These are phyloP conservation scores for Cryptosporidium sp. DNA, from an alignment of 169 alveolate species.

Conservation along the genomic window DNA sequence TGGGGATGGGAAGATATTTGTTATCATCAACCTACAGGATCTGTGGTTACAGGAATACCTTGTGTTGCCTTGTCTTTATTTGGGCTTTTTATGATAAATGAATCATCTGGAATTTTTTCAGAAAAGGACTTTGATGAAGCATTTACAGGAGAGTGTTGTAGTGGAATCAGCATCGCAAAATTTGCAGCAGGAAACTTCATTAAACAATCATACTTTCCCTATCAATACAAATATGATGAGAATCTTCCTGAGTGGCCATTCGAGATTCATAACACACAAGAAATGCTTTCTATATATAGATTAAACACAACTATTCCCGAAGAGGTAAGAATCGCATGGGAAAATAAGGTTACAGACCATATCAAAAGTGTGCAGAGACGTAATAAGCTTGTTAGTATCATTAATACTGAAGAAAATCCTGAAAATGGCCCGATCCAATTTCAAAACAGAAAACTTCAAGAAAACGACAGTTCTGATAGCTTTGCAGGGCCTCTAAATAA, in stretches of 20 bases:
- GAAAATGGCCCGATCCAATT: background rate
- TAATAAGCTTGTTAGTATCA: background rate
- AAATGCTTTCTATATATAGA: constrained; percentile 60
- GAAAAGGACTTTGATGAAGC: constrained; percentile 65
- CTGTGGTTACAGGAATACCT: constrained; percentile 49
- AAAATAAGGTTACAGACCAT: constrained; percentile 50
- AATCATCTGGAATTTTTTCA: constrained; percentile 42
- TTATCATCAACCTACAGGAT: constrained; percentile 66
- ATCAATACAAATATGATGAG: constrained; percentile 51
- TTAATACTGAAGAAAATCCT: background rate
- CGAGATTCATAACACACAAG: constrained; percentile 47
- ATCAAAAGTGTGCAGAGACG: constrained; percentile 43
- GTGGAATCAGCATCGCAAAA: constrained; percentile 49
- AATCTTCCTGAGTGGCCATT: constrained; percentile 63
- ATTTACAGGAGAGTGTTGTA: constrained; percentile 64
- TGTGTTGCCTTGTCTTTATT: constrained; percentile 54
- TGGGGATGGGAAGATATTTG: constrained; percentile 75
- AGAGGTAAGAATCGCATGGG: constrained; percentile 71
- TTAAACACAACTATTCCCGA: constrained; percentile 53
- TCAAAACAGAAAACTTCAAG: background rate
- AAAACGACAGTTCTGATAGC: background rate
- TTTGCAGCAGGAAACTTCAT: constrained; percentile 69
- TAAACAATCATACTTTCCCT: constrained; percentile 51
- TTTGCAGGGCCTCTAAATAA: background rate
- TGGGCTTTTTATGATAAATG: constrained; percentile 64